Base-by-base conservation (phyloP, 108 stramenopile species). In the Cylindrotheca fusiformis region DNA sequence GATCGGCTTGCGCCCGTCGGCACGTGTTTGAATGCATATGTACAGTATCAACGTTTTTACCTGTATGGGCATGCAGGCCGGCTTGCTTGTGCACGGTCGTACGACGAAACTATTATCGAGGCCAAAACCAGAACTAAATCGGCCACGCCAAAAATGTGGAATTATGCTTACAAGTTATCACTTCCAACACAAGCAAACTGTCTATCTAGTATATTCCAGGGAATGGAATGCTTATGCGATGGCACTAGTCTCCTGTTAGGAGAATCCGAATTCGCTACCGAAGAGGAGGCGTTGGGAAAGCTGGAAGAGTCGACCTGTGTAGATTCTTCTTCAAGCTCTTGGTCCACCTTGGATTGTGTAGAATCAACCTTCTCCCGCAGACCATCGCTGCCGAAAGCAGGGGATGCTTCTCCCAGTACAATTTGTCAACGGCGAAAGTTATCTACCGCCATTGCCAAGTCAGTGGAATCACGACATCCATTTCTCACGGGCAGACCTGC, bases 391-490 rank as follows among this genome's bases (percentile, higher is more conserved):
- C 63, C 52, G 17, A 54, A 52, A 45, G 52, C 63, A 30, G 63
- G 63, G 8, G 28, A 25, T 25, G 49, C 52, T 17, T 52, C 65
- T 32, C 65, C 65, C 8, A 67, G 55, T 6, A 21, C 45, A 4
- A 22, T 67, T 46, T 56, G 55, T 24, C 19, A 30, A 4, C 17
- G 29, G 5, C 54, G 65, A 26, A 55, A 67, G 45, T n/a, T 56
- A 5, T 33, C 45, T 1, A 57, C 65, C 0, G 65, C 55, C 14
- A 56, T 67, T 2, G 55, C 55, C 2, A 57, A 52, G 1, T 54
- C 41, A 1, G n/a, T 32, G 26, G 55, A 67, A 24, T 29, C 55
- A 21, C 45, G 57, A 55, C 65, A 67, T 57, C 55, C 54, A 19
- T 22, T 26, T 19, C 21, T 67, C 5, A 12, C 20, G 36, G 65